These are phyloP conservation scores for Craterostigma plantagineum DNA, from an alignment of 257 asterid genomes.

Conservation along the genomic window DNA sequence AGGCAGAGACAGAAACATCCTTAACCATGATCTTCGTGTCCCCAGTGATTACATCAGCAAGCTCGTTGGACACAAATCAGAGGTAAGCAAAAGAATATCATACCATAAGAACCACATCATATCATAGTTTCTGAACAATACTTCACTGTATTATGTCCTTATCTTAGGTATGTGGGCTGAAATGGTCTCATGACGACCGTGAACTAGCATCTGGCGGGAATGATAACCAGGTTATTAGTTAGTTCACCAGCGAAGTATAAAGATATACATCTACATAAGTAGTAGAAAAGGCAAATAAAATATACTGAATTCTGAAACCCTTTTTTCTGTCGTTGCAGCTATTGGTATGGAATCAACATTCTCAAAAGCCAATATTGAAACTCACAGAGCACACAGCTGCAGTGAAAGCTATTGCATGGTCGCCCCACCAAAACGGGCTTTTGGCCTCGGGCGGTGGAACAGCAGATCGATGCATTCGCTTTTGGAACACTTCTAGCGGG, in stretches of 20 bases:
- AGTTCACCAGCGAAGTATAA: too few species aligned
- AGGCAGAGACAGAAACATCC: slow-evolving; percentile 88
- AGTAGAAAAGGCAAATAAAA: background rate
- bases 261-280: too few species aligned
- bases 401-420: slow-evolving; percentile 95
- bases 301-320: background rate
- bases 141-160: slow-evolving; percentile 4
- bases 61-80: slow-evolving; percentile 87
- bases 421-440: slow-evolving; percentile 85
- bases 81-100: slow-evolving; percentile 20
- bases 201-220: slow-evolving; percentile 98
- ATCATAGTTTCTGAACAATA: slow-evolving; percentile 2
- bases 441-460: slow-evolving; percentile 98
- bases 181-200: slow-evolving; percentile 95
- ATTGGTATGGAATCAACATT: slow-evolving; percentile 84
- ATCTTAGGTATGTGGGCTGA: slow-evolving; percentile 71
- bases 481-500: slow-evolving; percentile 86
- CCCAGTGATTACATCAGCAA: slow-evolving; percentile 64
- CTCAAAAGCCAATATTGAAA: slow-evolving; percentile 59
- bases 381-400: slow-evolving; percentile 94
- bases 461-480: slow-evolving; percentile 94
- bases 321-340: slow-evolving; percentile 22
- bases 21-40: slow-evolving; percentile 86
- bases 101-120: background rate
- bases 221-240: slow-evolving; percentile 77